Percentiles rank a stretch among this genome's conserved stretches.
These are phyloP conservation scores for Patellifolia procumbens DNA, from an alignment of 179 eudicot genomes.

Conservation along the genomic window DNA sequence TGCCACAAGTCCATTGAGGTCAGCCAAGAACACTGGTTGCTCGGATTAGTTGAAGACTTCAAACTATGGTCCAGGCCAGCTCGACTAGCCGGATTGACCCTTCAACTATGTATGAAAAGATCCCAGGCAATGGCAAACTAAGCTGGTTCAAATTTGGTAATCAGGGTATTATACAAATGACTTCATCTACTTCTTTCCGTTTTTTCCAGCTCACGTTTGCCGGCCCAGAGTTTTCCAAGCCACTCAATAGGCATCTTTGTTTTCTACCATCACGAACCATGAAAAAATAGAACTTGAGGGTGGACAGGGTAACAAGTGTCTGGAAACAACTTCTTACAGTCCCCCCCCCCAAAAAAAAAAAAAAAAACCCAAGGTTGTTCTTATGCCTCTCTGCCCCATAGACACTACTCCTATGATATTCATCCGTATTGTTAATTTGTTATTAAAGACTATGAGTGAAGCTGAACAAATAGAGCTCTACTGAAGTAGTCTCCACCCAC, in stretches of 20 bases:
- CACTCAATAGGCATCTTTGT: background rate
- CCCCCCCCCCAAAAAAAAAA: too few relatives aligned
- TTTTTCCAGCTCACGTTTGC: background rate
- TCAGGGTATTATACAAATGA: background rate
- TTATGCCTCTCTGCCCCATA: too few relatives aligned
- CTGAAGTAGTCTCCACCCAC: background rate
- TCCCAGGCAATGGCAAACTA: background rate
- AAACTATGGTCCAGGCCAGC: background rate
- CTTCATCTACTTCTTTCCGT: background rate
- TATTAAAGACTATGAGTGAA: background rate
- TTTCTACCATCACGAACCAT: too few relatives aligned
- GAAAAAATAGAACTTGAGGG: too few relatives aligned
- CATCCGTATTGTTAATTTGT: background rate
- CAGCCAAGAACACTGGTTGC: background rate
- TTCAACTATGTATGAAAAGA: background rate
- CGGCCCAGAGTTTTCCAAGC: background rate
- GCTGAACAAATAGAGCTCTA: background rate
- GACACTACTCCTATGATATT: background rate
- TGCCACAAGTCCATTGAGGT: too few relatives aligned
- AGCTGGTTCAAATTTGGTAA: background rate
- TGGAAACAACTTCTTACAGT: too few relatives aligned
- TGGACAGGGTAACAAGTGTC: too few relatives aligned
- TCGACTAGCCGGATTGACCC: background rate
- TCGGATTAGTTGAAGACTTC: too few relatives aligned
- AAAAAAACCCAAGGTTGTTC: too few relatives aligned